Percentiles rank a stretch among this genome's conserved stretches.
These are phyloP conservation scores for Colletotrichum costaricense DNA, from an alignment of 2,329 filamentous ascomycete species.

Conservation along the genomic window DNA sequence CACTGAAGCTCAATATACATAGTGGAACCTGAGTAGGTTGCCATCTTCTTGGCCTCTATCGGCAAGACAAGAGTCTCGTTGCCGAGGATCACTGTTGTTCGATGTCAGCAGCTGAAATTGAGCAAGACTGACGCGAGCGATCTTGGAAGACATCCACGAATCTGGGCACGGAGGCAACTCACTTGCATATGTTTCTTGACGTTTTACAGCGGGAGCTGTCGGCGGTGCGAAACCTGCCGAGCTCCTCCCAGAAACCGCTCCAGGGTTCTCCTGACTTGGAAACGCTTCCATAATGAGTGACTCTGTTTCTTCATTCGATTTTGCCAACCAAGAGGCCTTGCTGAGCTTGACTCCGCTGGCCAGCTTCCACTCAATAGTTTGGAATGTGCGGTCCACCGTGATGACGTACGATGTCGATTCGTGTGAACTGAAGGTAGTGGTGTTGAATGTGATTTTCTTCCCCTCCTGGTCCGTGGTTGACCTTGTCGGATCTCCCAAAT, in stretches of 20 bases:
- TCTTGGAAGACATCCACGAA: neutral
- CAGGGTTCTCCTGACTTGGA: neutral
- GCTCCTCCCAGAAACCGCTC: neutral
- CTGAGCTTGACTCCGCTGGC: neutral
- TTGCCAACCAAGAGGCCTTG: neutral
- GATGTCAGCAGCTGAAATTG: neutral
- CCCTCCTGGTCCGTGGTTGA: neutral
- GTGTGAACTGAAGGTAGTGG: neutral
- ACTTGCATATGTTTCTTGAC: neutral
- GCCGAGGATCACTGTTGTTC: neutral
- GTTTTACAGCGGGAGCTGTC: neutral
- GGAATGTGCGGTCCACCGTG: too few relatives aligned
- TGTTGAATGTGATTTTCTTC: neutral
- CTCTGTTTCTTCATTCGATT: neutral
- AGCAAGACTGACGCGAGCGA: neutral
- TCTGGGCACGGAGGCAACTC: neutral
- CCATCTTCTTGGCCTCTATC: neutral
- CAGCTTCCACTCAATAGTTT: neutral
- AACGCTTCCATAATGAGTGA: neutral
- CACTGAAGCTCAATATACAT: conserved; percentile 15
- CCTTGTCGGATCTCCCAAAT: neutral
- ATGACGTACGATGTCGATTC: neutral
- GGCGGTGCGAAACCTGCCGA: neutral
- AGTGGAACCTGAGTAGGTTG: neutral
- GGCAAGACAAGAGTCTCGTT: neutral